Base-by-base conservation (phyloP, 192 early-diverging fungal genomes). In the Hyaloraphidium curvatum region DNA sequence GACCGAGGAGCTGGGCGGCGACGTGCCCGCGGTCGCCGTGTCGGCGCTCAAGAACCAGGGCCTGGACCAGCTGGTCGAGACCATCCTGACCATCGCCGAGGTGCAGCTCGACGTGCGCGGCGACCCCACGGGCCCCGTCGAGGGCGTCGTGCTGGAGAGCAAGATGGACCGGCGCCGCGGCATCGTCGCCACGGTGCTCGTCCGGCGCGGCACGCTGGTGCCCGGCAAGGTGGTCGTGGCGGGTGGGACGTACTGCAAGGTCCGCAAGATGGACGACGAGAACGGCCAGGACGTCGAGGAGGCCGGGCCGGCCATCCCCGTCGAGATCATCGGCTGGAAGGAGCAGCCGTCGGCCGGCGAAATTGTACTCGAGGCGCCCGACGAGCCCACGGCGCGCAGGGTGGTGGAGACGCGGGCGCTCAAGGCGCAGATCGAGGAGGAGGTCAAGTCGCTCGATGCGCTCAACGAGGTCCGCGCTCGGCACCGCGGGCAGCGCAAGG, bases 311-410 rank as follows among this genome's bases (percentile, higher is more conserved):
- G 87, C 86, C 19, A 74, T 67, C 1, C 84, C 93, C 2, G 87
- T 92, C 37, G 76, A 83, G 57, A 72, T 93, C 11, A 81, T 76
- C 59, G 93, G 93, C 2, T 97, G 93, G 93, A 87, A 87, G 56
- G 85, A 85, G 7, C 67, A 93, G 26, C 93, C 93, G 3, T 66
- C 71, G 30, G 87, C 93, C 14, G 93, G 93, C 23, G 91, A 97
- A 56, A 71, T 80, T 60, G 87, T 83, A 16, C 58, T 97, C 22
- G 80, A 86, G 39, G 83, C 83, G 1, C 70, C 14, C 7, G 43
- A 48, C 4, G 70, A 82, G 68, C 70, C 67, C 27, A 65, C 77
- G 30, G 89, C 87, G 30, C 90, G 88, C 67, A 71, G 70, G 21
- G 83, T 83, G 0, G 74, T 89, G 3, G 63, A 62, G 13, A 77